These are phyloP conservation scores for Rhodotorula sp. DNA, from an alignment of 1,284 basidiomycete genomes.

Conservation along the genomic window DNA sequence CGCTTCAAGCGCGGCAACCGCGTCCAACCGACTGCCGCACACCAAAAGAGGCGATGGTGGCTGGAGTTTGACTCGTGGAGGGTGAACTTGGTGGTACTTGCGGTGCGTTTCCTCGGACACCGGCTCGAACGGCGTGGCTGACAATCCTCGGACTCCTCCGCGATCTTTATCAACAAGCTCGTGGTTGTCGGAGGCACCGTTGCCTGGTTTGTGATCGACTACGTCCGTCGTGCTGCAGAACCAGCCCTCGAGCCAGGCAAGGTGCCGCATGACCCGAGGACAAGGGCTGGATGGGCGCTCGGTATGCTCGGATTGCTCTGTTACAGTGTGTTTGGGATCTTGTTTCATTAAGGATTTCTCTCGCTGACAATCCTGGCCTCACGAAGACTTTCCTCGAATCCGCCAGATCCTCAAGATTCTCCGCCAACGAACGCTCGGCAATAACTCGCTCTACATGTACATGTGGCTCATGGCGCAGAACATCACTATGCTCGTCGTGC, in stretches of 20 bases:
- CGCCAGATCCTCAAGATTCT: neutral
- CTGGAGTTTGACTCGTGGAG: too few relatives aligned
- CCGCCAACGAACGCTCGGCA: neutral
- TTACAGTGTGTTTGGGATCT: neutral
- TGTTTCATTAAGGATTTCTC: too few relatives aligned
- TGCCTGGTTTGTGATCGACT: neutral
- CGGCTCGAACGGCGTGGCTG: too few relatives aligned
- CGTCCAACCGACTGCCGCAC: too few relatives aligned
- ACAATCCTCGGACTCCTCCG: neutral
- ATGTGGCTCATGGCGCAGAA: neutral
- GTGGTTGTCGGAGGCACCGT: neutral
- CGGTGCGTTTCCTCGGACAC: too few relatives aligned
- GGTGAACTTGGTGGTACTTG: too few relatives aligned
- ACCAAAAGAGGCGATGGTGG: too few relatives aligned
- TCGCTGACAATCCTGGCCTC: neutral
- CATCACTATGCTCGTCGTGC: neutral
- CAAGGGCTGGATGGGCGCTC: neutral
- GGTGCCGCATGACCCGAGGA: neutral
- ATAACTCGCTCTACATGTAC: neutral
- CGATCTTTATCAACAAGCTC: neutral
- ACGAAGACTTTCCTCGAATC: neutral
- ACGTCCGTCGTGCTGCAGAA: neutral
- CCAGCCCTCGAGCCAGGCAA: neutral
- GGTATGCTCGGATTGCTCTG: neutral
- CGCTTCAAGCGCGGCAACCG: neutral